A percentile compares a stretch with the other conserved stretches of the same genome.
Evolutionary conservation across 2,329 filamentous ascomycete species (phyloP).

Genomic region (Fusarium fujikuroi): DNA sequence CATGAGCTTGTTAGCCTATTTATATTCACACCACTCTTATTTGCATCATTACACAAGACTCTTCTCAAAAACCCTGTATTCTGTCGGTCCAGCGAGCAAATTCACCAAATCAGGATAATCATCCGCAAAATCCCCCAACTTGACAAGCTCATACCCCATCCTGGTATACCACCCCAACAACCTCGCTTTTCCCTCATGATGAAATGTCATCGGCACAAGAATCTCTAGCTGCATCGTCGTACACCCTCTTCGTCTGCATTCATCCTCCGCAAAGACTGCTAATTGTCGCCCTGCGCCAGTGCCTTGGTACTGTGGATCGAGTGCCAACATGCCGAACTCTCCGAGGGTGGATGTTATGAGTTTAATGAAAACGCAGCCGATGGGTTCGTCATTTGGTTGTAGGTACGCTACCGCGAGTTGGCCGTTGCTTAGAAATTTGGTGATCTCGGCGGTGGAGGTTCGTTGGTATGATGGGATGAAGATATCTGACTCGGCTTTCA

Average conservation of each 20-base stretch:
- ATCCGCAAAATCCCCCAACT: slow-evolving; percentile 41
- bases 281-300: slow-evolving; percentile 42
- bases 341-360: slow-evolving; percentile 31
- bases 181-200: slow-evolving; percentile 43
- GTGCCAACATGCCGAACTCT: slow-evolving; percentile 46
- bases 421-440: slow-evolving; percentile 31
- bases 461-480: slow-evolving; percentile 44
- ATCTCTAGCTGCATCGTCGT: slow-evolving; percentile 46
- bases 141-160: slow-evolving; percentile 44
- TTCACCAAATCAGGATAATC: slow-evolving; percentile 45
- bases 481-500: slow-evolving; percentile 41
- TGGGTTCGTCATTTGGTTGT: not conserved
- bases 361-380: slow-evolving; percentile 47
- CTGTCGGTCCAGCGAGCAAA: slow-evolving; percentile 42
- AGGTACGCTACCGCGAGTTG: slow-evolving; percentile 43
- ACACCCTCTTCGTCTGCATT: slow-evolving; percentile 43
- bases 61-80: slow-evolving; percentile 47
- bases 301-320: slow-evolving; percentile 39
- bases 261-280: slow-evolving; percentile 43
- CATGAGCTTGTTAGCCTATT: not conserved
- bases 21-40: accelerated
- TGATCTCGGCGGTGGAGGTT: slow-evolving; percentile 37
- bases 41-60: not conserved
- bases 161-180: slow-evolving; percentile 45
- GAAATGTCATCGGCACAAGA: slow-evolving; percentile 42